Percentiles rank a stretch among this genome's conserved stretches.
phyloP scores from a whole-genome alignment of 495 filamentous ascomycete genomes.

The Penicilliopsis zonata region DNA sequence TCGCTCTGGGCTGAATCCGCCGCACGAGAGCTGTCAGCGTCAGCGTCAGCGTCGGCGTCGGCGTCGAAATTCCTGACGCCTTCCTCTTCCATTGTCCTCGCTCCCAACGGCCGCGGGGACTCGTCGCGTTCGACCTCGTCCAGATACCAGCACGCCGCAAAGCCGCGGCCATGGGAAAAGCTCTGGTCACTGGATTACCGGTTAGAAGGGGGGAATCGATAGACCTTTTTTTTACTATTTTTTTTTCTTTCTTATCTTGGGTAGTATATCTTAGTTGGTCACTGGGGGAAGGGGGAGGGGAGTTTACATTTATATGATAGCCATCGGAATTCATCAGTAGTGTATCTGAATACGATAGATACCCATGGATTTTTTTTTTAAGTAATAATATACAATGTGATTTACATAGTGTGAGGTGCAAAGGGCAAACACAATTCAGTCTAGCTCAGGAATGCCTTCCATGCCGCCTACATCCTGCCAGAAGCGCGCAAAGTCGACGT shows the following conservation, averaged over 20 bases:
- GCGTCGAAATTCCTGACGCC: background rate
- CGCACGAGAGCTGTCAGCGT: too few relatives aligned
- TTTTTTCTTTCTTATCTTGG: constrained; percentile 5
- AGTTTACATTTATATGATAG: too few relatives aligned
- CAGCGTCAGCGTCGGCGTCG: background rate
- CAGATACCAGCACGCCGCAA: constrained; percentile 9
- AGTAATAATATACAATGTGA: too few relatives aligned
- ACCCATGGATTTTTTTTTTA: too few relatives aligned
- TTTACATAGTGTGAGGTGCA: too few relatives aligned
- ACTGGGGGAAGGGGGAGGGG: too few relatives aligned
- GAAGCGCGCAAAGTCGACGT: constrained; percentile 66
- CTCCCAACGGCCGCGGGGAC: background rate
- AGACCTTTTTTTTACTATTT: constrained; percentile 4
- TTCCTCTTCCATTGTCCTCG: too few relatives aligned
- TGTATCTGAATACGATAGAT: too few relatives aligned
- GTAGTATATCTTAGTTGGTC: too few relatives aligned
- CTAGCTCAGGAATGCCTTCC: constrained; percentile 39
- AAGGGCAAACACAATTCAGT: too few relatives aligned
- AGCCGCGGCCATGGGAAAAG: constrained; percentile 39
- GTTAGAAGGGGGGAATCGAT: constrained; percentile 20
- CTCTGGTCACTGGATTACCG: constrained; percentile 40
- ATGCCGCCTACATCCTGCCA: constrained; percentile 60
- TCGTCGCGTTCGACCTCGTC: constrained; percentile 7
- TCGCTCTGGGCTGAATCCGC: too few relatives aligned
- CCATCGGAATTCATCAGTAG: too few relatives aligned